phyloP scores from a whole-genome alignment of 371 early-diverging fungal species.

The Lichtheimia corymbifera region DNA sequence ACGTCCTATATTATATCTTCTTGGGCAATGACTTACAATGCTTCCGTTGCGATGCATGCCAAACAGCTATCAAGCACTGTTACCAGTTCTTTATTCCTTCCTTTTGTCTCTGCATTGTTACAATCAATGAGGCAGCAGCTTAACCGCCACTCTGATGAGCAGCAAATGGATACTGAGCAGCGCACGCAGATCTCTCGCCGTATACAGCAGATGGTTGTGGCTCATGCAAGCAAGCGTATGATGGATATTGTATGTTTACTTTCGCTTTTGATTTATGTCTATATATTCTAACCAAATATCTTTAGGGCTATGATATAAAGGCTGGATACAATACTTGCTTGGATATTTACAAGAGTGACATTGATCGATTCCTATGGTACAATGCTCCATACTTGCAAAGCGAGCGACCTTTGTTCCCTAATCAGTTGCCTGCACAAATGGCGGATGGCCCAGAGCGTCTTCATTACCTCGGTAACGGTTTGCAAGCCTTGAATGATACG shows the following conservation, averaged over 20 bases:
- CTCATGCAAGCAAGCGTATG: not conserved
- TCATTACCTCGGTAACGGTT: not conserved
- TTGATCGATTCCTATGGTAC: constrained; percentile 24
- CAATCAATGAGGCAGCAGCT: not conserved
- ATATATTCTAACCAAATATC: no score
- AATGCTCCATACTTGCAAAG: constrained; percentile 23
- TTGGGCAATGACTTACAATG: constrained; percentile 8
- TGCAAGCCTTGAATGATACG: constrained; percentile 8
- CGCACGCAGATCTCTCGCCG: not conserved
- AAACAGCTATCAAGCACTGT: not conserved
- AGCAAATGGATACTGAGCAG: not conserved
- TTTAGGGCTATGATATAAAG: not conserved
- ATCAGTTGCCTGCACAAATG: constrained; percentile 16
- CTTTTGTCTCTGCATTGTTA: not conserved
- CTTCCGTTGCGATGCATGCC: not conserved
- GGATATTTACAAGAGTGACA: constrained; percentile 6
- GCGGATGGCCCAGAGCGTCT: constrained; percentile 9
- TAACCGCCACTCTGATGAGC: not conserved
- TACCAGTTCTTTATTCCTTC: constrained; percentile 1
- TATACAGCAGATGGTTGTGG: not conserved
- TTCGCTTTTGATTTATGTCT: not conserved
- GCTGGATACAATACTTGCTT: not conserved
- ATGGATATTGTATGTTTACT: constrained; percentile 1
- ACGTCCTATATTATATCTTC: constrained; percentile 1
- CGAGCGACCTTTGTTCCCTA: constrained; percentile 14